Base-by-base conservation (phyloP, 106 monocot genomes). In the Acorus calamus region DNA sequence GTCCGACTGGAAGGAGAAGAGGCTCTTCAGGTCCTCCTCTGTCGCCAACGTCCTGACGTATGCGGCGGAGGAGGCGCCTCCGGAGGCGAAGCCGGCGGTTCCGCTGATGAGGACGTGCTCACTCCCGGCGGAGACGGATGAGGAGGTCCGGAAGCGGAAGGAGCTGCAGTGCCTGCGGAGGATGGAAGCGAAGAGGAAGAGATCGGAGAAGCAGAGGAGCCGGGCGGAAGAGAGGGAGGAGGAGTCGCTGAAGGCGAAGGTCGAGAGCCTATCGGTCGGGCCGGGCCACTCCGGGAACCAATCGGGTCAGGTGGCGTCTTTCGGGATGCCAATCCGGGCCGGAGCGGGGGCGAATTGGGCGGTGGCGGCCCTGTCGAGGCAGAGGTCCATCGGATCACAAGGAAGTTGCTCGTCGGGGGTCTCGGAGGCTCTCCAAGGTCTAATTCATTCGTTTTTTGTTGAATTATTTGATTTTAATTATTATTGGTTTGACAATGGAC, bases 101-200 rank as follows among this genome's bases (percentile, higher is more conserved):
- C 57, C 71, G 51, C 77, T 87, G 46, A 52, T 60, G 12, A 73
- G 92, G 62, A 67, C 92, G 47, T 72, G 78, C 79, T 92, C 92
- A 4, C 64, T 92, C 62, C 92, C 86, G 50, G 53, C 73, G 57
- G 86, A 79, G 71, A 60, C 69, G 45, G 84, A 74, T 64, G 92
- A 86, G 72, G 83, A 80, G 44, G 54, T 71, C 54, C 51, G 76
- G 59, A 81, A 79, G 73, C 67, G 86, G 61, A 84, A 74, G 64
- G 86, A 81, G 72, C 4, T 87, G 74, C 86, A 84, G 81, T 75
- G 66, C 59, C 49, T 86, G 59, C 81, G 83, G 79, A 67, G 92
- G 60, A 4, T 92, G 65, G 84, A 86, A 60, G 84, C 86, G 44
- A 92, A 87, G 79, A 78, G 81, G 72, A 92, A 92, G 84, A 76